These are phyloP conservation scores for Penicillium lividum DNA, from an alignment of 495 filamentous ascomycete genomes.

Conservation along the genomic window DNA sequence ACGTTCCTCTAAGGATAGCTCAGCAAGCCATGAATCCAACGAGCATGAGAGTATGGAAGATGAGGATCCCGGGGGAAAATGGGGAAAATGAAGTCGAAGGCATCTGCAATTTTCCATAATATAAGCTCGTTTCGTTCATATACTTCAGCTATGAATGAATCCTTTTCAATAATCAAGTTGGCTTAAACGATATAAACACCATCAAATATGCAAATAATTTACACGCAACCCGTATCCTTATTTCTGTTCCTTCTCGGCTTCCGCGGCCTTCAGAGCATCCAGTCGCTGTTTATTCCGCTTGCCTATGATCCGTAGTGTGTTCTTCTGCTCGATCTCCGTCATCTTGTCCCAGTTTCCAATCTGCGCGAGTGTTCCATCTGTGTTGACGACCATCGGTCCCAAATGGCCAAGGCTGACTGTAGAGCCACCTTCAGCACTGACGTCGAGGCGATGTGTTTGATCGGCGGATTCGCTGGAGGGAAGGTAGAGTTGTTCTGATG, in stretches of 20 bases:
- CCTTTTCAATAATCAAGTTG: not conserved
- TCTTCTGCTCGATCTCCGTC: conserved; percentile 61
- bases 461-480: conserved; percentile 21
- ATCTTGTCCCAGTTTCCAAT: conserved; percentile 70
- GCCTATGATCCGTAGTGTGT: conserved; percentile 61
- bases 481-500: conserved; percentile 29
- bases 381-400: conserved; percentile 68
- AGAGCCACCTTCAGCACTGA: conserved; percentile 44
- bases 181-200: not conserved
- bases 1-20: conserved; percentile 20
- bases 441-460: conserved; percentile 38
- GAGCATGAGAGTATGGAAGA: not conserved
- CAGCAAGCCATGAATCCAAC: conserved; percentile 6
- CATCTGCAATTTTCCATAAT: not conserved
- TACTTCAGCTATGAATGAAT: not conserved
- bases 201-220: not conserved
- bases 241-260: conserved; percentile 9
- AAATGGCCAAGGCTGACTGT: conserved; percentile 57
- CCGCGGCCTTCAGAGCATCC: conserved; percentile 48
- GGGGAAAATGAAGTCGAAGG: too few relatives aligned
- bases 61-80: too few relatives aligned
- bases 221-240: not conserved
- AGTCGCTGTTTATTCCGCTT: conserved; percentile 64
- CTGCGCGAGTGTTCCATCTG: conserved; percentile 63
- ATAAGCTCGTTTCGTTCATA: too few relatives aligned